A percentile compares a stretch with the other conserved stretches of the same genome.
Evolutionary conservation across 2,329 filamentous ascomycete species (phyloP).

Genomic region (Aspergillus ochraceoroseus): DNA sequence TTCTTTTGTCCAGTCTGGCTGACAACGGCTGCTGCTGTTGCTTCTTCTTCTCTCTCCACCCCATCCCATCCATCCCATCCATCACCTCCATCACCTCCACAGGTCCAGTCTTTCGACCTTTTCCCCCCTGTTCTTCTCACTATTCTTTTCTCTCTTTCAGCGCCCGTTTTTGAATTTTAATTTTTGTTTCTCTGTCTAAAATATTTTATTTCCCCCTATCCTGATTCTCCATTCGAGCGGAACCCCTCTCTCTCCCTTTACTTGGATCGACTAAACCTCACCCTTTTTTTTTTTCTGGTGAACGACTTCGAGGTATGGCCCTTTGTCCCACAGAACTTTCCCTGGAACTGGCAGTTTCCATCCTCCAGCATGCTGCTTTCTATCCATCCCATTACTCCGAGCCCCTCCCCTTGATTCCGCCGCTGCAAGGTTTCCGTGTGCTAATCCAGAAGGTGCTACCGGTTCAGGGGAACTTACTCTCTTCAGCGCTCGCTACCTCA

Average conservation of each 20-base stretch:
- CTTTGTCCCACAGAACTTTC: constrained; percentile 11
- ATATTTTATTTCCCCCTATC: constrained; percentile 18
- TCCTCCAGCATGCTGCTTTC: constrained; percentile 6
- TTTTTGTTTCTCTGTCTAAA: constrained; percentile 20
- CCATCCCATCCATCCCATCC: too few species aligned
- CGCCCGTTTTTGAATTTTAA: constrained; percentile 18
- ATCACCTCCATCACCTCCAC: too few species aligned
- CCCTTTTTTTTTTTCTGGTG: constrained; percentile 15
- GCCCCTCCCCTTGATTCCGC: constrained; percentile 14
- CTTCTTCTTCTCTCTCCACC: constrained; percentile 22
- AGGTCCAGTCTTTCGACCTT: constrained; percentile 21
- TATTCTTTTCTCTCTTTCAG: constrained; percentile 27
- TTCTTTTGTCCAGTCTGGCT: constrained; percentile 33
- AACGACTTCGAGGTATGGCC: constrained; percentile 18
- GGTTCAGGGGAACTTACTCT: constrained; percentile 30
- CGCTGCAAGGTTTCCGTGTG: constrained; percentile 19
- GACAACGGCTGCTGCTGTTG: constrained; percentile 15
- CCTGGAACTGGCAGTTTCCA: constrained; percentile 11
- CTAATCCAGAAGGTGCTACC: constrained; percentile 24
- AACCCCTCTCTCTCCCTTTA: constrained; percentile 5
- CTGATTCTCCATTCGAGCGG: constrained; percentile 14
- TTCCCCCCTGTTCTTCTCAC: constrained; percentile 21
- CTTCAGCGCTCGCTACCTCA: constrained; percentile 22
- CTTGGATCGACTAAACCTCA: constrained; percentile 13
- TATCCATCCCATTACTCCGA: constrained; percentile 9